A percentile compares a stretch with the other conserved stretches of the same genome.
phyloP scores from a whole-genome alignment of 805 yeast genomes.

The Saccharomycopsis sp. region DNA sequence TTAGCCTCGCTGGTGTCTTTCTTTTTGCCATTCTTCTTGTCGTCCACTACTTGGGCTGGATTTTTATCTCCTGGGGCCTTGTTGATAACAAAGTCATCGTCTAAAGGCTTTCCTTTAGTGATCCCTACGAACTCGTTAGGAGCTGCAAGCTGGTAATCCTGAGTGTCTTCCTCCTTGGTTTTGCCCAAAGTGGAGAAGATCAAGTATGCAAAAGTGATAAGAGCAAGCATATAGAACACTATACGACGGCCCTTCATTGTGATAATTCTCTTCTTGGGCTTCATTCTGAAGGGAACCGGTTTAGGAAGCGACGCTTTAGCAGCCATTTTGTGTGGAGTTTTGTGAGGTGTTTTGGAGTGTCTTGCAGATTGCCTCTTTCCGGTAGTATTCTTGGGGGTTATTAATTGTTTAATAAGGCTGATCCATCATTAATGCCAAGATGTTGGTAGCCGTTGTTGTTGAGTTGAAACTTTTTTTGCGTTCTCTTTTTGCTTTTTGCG shows the following conservation, averaged over 20 bases:
- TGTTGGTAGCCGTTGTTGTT: too few relatives aligned
- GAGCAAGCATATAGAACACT: constrained; percentile 15
- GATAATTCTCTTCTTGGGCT: constrained; percentile 15
- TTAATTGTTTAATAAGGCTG: too few relatives aligned
- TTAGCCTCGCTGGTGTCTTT: background rate
- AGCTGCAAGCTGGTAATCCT: constrained; percentile 18
- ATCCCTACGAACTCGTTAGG: constrained; percentile 21
- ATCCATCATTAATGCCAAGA: too few relatives aligned
- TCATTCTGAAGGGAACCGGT: constrained; percentile 21
- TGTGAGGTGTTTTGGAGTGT: too few relatives aligned
- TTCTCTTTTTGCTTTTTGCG: too few relatives aligned
- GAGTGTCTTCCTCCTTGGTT: background rate
- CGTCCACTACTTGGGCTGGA: background rate
- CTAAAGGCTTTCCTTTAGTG: constrained; percentile 8
- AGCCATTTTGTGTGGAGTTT: background rate
- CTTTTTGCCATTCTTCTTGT: background rate
- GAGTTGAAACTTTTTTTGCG: too few relatives aligned
- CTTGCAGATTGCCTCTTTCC: too few relatives aligned
- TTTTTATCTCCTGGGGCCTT: constrained; percentile 1
- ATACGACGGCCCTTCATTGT: constrained; percentile 13
- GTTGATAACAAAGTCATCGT: background rate
- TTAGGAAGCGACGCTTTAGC: constrained; percentile 11
- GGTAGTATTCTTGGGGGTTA: too few relatives aligned
- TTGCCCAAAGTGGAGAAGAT: constrained; percentile 11
- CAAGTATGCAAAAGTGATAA: constrained; percentile 15